These are phyloP conservation scores for Candida ortonii DNA, from an alignment of 805 yeast genomes.

Conservation along the genomic window DNA sequence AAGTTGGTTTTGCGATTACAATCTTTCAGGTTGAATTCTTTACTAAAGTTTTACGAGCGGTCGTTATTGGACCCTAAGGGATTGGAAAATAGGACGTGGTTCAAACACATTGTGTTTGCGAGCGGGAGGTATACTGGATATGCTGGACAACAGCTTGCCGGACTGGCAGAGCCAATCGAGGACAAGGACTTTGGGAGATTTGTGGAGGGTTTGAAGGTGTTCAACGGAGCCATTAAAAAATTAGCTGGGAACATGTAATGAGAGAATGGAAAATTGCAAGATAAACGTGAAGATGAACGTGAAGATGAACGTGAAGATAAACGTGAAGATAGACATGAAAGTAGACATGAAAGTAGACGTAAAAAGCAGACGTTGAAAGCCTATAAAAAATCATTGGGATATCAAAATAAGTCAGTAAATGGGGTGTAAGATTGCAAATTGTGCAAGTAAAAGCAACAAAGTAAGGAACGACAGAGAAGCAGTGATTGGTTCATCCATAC, in stretches of 20 bases:
- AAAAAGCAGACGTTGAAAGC: background rate
- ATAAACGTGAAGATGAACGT: background rate
- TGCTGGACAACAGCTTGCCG: conserved; percentile 57
- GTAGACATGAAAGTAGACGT: background rate
- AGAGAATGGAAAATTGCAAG: background rate
- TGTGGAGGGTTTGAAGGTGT: conserved; percentile 22
- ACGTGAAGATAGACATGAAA: background rate
- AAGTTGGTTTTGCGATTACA: conserved; percentile 27
- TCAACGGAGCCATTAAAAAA: conserved; percentile 16
- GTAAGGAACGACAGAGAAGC: no score
- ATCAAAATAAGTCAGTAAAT: background rate
- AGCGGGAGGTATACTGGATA: conserved; percentile 62
- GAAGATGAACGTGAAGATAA: background rate
- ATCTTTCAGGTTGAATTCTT: conserved; percentile 35
- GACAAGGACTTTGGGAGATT: conserved; percentile 39
- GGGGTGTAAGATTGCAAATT: no score
- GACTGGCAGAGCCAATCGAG: conserved; percentile 51
- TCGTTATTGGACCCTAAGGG: conserved; percentile 46
- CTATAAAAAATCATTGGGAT: background rate
- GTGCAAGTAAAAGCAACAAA: no score
- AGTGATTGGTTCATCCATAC: no score
- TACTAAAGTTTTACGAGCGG: conserved; percentile 43
- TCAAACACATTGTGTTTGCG: conserved; percentile 56
- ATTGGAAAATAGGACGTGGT: conserved; percentile 51
- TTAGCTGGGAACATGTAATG: conserved; percentile 8